Evolutionary conservation across 2,329 filamentous ascomycete genomes (phyloP).

Genomic region (Dactylonectria macrodidyma): DNA sequence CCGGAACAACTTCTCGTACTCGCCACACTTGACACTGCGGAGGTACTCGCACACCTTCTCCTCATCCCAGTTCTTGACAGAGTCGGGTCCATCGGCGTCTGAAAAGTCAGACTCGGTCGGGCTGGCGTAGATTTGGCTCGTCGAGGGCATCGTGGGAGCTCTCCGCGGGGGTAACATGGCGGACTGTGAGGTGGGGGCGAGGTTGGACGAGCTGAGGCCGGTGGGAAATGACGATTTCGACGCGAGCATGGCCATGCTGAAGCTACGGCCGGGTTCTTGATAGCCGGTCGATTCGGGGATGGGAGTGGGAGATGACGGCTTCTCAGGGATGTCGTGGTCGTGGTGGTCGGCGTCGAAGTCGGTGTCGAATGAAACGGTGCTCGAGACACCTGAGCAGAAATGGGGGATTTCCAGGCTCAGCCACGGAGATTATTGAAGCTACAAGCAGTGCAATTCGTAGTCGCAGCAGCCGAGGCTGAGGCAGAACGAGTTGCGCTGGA

Average conservation of each 20-base stretch:
- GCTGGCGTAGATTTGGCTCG: conserved; percentile 77
- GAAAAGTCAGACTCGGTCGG: conserved; percentile 96
- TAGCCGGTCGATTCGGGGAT: conserved; percentile 16
- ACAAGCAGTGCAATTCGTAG: conserved; percentile 9
- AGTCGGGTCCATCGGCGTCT: conserved; percentile 82
- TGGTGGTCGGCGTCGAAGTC: conserved; percentile 18
- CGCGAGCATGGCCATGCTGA: conserved; percentile 81
- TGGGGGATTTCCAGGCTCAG: conserved; percentile 43
- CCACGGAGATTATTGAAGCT: conserved; percentile 30
- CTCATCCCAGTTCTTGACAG: conserved; percentile 90
- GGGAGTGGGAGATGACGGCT: conserved; percentile 11
- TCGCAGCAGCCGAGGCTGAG: conserved; percentile 5
- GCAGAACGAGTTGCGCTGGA: conserved; percentile 33
- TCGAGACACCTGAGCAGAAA: conserved; percentile 41
- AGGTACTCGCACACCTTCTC: conserved; percentile 93
- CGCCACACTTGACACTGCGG: conserved; percentile 89
- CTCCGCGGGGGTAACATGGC: conserved; percentile 68
- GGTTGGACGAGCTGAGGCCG: conserved; percentile 63
- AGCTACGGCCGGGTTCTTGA: conserved; percentile 21
- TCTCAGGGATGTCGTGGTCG: neutral
- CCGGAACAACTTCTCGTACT: conserved; percentile 92
- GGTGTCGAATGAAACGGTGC: conserved; percentile 34
- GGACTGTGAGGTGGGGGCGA: conserved; percentile 64
- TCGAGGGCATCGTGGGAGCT: conserved; percentile 62
- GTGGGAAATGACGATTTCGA: conserved; percentile 79